A percentile compares a stretch with the other conserved stretches of the same genome.
phyloP scores from a whole-genome alignment of 306 rosid species.

The Prunus salicina region DNA sequence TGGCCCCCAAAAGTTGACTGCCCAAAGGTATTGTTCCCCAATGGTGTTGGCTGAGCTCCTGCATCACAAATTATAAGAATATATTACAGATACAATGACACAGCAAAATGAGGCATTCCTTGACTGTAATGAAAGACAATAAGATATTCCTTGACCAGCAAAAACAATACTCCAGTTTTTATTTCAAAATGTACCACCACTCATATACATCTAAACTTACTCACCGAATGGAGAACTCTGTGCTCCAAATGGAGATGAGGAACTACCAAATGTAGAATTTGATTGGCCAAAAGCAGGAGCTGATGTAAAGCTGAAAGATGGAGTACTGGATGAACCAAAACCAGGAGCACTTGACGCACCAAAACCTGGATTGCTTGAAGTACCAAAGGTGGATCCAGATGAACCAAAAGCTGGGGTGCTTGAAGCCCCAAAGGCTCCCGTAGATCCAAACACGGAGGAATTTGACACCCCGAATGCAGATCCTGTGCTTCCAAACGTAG shows the following conservation, averaged over 20 bases:
- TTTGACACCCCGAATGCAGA: conserved; percentile 56
- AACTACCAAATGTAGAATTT: conserved; percentile 55
- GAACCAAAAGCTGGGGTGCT: conserved; percentile 43
- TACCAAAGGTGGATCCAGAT: conserved; percentile 42
- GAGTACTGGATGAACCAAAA: conserved; percentile 73
- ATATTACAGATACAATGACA: not conserved
- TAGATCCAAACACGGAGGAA: conserved; percentile 65
- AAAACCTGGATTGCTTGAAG: conserved; percentile 54
- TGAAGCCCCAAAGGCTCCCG: conserved; percentile 72
- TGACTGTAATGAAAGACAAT: not conserved
- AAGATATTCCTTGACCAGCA: not conserved
- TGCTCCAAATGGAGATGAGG: conserved; percentile 69
- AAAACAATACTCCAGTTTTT: not conserved
- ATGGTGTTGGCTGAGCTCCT: conserved; percentile 72
- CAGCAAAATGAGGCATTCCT: not conserved
- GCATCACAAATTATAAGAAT: conserved; percentile 12
- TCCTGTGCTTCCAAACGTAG: conserved; percentile 65
- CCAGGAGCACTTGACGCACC: conserved; percentile 63
- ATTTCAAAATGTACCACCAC: not conserved
- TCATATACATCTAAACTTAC: conserved; percentile 5
- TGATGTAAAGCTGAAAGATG: conserved; percentile 67
- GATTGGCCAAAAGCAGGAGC: conserved; percentile 73
- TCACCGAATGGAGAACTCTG: conserved; percentile 85
- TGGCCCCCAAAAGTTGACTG: conserved; percentile 74
- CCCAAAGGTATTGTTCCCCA: conserved; percentile 62